Conservation (phyloP, 2,329 filamentous ascomycete genomes). For the Torrubiella hemipterigena region DNA sequence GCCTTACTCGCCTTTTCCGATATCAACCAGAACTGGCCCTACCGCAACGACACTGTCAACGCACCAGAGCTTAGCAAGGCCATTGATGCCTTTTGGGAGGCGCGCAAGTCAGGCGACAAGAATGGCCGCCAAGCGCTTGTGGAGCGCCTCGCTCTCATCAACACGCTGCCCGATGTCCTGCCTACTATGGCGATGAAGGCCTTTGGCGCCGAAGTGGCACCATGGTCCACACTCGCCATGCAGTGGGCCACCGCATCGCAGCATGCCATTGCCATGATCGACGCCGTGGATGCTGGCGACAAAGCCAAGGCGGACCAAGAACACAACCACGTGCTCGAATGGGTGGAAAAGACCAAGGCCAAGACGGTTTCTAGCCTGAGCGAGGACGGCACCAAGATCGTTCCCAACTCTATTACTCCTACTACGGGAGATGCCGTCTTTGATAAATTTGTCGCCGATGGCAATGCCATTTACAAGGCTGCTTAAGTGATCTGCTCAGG, state of each 20-base stretch:
- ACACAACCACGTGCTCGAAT: constrained; percentile 4
- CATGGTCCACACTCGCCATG: constrained; percentile 6
- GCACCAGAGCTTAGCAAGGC: constrained; percentile 7
- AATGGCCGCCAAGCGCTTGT: constrained; percentile 2
- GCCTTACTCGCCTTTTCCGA: constrained; percentile 6
- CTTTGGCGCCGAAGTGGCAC: constrained; percentile 6
- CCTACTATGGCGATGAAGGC: constrained; percentile 7
- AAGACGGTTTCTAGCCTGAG: constrained; percentile 3
- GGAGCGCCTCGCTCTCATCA: constrained; percentile 4
- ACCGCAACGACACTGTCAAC: constrained; percentile 5
- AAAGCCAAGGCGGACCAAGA: constrained; percentile 3
- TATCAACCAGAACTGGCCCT: constrained; percentile 8
- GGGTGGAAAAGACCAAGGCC: constrained; percentile 6
- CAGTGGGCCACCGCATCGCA: constrained; percentile 8
- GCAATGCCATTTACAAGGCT: constrained; percentile 4
- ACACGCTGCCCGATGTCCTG: constrained; percentile 2
- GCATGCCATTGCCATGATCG: constrained; percentile 7
- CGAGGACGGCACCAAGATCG: constrained; percentile 1
- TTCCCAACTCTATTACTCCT: constrained; percentile 4
- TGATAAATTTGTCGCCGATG: constrained; percentile 5
- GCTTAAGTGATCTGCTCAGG: no score
- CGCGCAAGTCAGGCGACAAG: constrained; percentile 1
- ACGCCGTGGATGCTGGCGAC: constrained; percentile 5
- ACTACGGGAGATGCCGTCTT: constrained; percentile 4
- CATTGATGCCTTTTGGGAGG: constrained; percentile 7